Evolutionary conservation across 139 green algal species (phyloP), one percentile per base, ranked within the genome.

Genomic region (Chlorella sp.): DNA sequence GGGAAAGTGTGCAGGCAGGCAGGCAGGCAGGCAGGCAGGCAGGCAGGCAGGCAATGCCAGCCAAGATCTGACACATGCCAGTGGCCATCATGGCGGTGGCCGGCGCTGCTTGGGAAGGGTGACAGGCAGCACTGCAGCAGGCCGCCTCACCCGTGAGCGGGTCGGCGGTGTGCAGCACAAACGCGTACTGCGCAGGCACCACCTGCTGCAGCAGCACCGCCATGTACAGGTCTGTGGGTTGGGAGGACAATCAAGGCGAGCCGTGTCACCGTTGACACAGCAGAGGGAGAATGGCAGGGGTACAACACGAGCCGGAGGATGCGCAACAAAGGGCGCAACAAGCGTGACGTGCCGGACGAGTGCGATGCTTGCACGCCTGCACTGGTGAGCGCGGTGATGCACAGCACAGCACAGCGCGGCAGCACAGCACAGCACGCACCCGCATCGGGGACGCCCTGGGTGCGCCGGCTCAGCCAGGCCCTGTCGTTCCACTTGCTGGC

Each of bases 91-190:
- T n/a, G n/a, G n/a, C n/a, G n/a, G n/a, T n/a, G n/a, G n/a, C n/a
- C n/a, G n/a, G n/a, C n/a, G n/a, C n/a, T n/a, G n/a, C n/a, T n/a
- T n/a, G n/a, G n/a, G n/a, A n/a, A n/a, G n/a, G n/a, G n/a, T 11
- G 11, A 54, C 8, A 17, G 46, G 1, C 40, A 14, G 17, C 70
- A 22, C n/a, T 54, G 70, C 70, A 58, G 70, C 41, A 20, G 3
- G 32, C 32, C 32, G 3, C 9, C 76, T 58, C 81, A 73, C 84
- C 84, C 22, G 89, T 95, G 24, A 98, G 73, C 7, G 96, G 96
- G 82, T 97, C 92, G 11, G 92, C 92, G 17, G 95, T 98, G 94
- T 99, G 96, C 69, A 98, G 85, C 79, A 99, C 96, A 88, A 98
- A 99, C 2, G 96, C 94, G 90, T 98, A 98, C 40, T 94, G 84